Evolutionary conservation across 2,329 filamentous ascomycete genomes (phyloP), one percentile per base, ranked within the genome.

Genomic region (Paecilomyces sp.): DNA sequence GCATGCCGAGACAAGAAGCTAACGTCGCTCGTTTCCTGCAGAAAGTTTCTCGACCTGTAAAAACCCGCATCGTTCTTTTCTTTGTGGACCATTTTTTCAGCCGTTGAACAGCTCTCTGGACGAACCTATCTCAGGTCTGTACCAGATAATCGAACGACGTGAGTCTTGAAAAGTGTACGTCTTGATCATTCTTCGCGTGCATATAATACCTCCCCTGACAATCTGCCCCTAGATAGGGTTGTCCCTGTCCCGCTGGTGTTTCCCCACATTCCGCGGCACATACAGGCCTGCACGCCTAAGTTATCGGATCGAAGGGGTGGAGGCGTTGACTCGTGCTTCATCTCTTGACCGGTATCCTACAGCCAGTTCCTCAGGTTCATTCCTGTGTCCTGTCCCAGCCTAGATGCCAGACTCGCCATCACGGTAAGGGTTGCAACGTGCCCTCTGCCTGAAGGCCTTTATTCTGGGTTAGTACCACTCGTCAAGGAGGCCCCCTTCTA

Each of bases 301-400:
- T 66, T 69, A 68, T 63, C 61, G 56, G 66, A 68, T 70, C 69
- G 66, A 69, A 72, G 69, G 68, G 71, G 74, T 75, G 75, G 76
- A 79, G 75, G 74, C 76, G 76, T 79, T 79, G 65, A 74, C 72
- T 79, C 76, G 76, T 77, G 61, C 74, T 79, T 75, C 70, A 72
- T 70, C 70, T 71, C 65, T 70, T 60, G 64, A 70, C 66, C 73
- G 68, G 72, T 68, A 71, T 74, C 67, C 67, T 68, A 71, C 66
- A 68, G 66, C 68, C 67, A 63, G 67, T 66, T 69, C 70, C 70
- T 68, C 65, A 70, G 68, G 68, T 68, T 74, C 71, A 77, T 77
- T 75, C 74, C 74, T 72, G 68, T 62, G 64, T 68, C 64, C 65
- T 66, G 68, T 65, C 63, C 67, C 70, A 71, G 70, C 70, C 74